phyloP scores from a whole-genome alignment of 805 yeast species.

The Starmera dryadoides region DNA sequence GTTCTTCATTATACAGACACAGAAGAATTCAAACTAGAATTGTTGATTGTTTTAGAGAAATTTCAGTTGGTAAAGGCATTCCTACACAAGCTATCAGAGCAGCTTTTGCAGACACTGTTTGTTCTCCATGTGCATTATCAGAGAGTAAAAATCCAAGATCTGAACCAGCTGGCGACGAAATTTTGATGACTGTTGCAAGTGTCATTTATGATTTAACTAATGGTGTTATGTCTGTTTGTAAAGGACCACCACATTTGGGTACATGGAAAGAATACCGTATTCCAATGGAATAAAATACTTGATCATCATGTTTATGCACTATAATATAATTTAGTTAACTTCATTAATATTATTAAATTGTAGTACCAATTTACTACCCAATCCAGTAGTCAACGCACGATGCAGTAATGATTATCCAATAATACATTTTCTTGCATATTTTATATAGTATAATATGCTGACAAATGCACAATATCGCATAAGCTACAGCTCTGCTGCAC shows the following conservation, averaged over 20 bases:
- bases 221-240: slow-evolving; percentile 10
- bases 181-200: slow-evolving; percentile 9
- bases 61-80: slow-evolving; percentile 7
- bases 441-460: too few species aligned
- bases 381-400: too few species aligned
- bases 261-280: slow-evolving; percentile 27
- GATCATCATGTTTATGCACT: too few species aligned
- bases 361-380: too few species aligned
- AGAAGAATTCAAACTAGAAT: slow-evolving; percentile 7
- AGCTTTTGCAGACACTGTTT: slow-evolving; percentile 5
- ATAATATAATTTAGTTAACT: not conserved
- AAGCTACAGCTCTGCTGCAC: too few species aligned
- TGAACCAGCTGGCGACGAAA: slow-evolving; percentile 7
- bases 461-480: too few species aligned
- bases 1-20: slow-evolving; percentile 10
- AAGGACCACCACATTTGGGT: slow-evolving; percentile 33
- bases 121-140: slow-evolving; percentile 9
- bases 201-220: slow-evolving; percentile 9
- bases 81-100: slow-evolving; percentile 3
- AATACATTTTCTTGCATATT: too few species aligned
- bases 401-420: too few species aligned
- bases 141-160: slow-evolving; percentile 9
- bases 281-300: too few species aligned
- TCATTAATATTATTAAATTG: too few species aligned
- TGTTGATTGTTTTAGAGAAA: slow-evolving; percentile 6